A percentile compares a stretch with the other conserved stretches of the same genome.
Evolutionary conservation across 208 protist species (phyloP).

Genomic region (Trypanosoma cruzi): DNA sequence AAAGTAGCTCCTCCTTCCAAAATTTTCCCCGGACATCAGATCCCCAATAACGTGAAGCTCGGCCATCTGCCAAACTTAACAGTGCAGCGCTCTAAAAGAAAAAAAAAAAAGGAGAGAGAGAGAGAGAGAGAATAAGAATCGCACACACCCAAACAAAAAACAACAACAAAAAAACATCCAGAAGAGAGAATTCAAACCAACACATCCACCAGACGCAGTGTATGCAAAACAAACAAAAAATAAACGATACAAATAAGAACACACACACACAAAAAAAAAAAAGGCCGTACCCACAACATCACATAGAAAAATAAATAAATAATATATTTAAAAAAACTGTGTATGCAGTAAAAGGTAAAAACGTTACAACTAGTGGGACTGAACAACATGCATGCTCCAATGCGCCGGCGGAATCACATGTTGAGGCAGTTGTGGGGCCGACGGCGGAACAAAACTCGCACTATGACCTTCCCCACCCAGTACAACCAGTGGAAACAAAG

Average conservation of each 20-base stretch:
- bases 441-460: conserved; percentile 45
- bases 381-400: neutral
- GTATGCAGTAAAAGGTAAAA: neutral
- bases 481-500: conserved; percentile 62
- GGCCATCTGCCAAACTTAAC: conserved; percentile 37
- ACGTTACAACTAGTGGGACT: neutral
- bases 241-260: neutral
- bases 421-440: conserved; percentile 14
- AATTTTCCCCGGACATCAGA: conserved; percentile 62
- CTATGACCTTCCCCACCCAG: conserved; percentile 45
- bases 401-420: neutral
- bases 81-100: neutral
- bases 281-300: too few relatives aligned
- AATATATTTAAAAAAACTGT: too few relatives aligned
- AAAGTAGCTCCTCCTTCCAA: conserved; percentile 68
- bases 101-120: conserved; percentile 14
- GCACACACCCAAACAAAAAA: conserved; percentile 1
- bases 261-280: too few relatives aligned
- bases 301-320: too few relatives aligned
- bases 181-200: neutral
- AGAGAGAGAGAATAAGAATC: conserved; percentile 11
- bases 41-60: conserved; percentile 91
- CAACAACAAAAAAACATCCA: conserved; percentile 23
- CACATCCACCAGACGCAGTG: neutral
- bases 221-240: neutral